phyloP scores from a whole-genome alignment of 371 early-diverging fungal species.

The Furculomyces boomerangus region DNA sequence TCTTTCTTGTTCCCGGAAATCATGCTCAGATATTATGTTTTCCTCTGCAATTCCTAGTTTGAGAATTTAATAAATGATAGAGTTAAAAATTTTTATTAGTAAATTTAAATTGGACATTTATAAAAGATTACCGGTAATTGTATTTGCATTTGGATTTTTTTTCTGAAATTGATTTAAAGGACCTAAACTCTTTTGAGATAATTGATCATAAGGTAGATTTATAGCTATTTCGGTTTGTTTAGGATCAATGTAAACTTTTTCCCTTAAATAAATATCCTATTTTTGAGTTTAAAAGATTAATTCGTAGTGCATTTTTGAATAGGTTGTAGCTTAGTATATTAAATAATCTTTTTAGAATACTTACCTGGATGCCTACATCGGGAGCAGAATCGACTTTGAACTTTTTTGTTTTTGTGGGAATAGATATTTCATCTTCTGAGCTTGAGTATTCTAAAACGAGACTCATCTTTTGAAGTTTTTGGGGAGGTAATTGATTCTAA shows the following conservation, averaged over 20 bases:
- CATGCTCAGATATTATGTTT: constrained; percentile 49
- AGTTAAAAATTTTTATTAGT: not conserved
- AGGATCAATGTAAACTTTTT: constrained; percentile 34
- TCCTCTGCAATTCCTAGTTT: constrained; percentile 42
- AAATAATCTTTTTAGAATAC: not conserved
- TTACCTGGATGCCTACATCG: constrained; percentile 52
- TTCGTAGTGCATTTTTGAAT: not conserved
- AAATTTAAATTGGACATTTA: not conserved
- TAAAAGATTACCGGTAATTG: constrained; percentile 43
- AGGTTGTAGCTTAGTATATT: not conserved
- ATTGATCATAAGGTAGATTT: constrained; percentile 60
- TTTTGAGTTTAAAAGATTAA: constrained; percentile 12
- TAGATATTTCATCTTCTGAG: not conserved
- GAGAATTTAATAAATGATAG: not conserved
- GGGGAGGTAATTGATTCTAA: not conserved
- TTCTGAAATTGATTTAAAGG: constrained; percentile 54
- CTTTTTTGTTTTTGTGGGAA: constrained; percentile 3
- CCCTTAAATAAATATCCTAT: constrained; percentile 25
- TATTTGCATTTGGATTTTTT: constrained; percentile 35
- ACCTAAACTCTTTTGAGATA: constrained; percentile 44
- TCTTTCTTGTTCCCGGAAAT: constrained; percentile 59
- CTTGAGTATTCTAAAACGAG: not conserved
- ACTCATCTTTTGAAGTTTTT: not conserved
- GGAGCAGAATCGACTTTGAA: constrained; percentile 43
- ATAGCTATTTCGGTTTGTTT: constrained; percentile 47